Conservation (phyloP, 2,329 filamentous ascomycete species). For the Penicillium palitans region DNA sequence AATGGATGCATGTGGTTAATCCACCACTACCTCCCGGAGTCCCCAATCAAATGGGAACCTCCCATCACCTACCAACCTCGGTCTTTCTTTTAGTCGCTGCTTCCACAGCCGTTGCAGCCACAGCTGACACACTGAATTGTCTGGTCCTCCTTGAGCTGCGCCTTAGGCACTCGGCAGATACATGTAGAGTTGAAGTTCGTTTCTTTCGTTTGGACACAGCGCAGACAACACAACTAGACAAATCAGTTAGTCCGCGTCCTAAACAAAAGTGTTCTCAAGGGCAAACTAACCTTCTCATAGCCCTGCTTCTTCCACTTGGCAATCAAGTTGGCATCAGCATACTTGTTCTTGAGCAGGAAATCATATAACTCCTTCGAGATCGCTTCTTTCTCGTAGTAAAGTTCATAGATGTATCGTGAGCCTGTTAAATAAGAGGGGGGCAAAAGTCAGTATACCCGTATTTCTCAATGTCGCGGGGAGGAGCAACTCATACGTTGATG, state of each 20-base stretch:
- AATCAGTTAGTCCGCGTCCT: background rate
- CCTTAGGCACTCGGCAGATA: slow-evolving; percentile 92
- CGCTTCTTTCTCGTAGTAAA: slow-evolving; percentile 97
- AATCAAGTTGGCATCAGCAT: slow-evolving; percentile 92
- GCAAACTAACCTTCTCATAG: slow-evolving; percentile 78
- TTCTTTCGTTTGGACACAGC: slow-evolving; percentile 99
- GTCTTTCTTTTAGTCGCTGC: slow-evolving; percentile 63
- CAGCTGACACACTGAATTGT: slow-evolving; percentile 93
- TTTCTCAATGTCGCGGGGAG: background rate
- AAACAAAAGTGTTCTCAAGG: background rate
- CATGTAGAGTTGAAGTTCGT: slow-evolving; percentile 98
- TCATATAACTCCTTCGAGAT: slow-evolving; percentile 92
- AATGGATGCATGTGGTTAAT: slow-evolving; percentile 4
- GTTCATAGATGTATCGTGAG: slow-evolving; percentile 88
- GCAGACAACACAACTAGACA: slow-evolving; percentile 78
- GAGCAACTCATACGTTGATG: slow-evolving; percentile 69
- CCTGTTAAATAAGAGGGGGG: slow-evolving; percentile 38
- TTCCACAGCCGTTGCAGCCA: slow-evolving; percentile 87
- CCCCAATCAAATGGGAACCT: background rate
- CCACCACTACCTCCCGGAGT: background rate
- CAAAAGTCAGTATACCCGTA: background rate
- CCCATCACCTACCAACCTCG: background rate
- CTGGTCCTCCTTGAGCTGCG: slow-evolving; percentile 85
- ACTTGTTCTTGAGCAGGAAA: slow-evolving; percentile 93
- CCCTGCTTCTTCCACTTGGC: slow-evolving; percentile 99